Evolutionary conservation across 345 rosid genomes (phyloP), one percentile per base, ranked within the genome.

Genomic region (Pistacia integerrima): DNA sequence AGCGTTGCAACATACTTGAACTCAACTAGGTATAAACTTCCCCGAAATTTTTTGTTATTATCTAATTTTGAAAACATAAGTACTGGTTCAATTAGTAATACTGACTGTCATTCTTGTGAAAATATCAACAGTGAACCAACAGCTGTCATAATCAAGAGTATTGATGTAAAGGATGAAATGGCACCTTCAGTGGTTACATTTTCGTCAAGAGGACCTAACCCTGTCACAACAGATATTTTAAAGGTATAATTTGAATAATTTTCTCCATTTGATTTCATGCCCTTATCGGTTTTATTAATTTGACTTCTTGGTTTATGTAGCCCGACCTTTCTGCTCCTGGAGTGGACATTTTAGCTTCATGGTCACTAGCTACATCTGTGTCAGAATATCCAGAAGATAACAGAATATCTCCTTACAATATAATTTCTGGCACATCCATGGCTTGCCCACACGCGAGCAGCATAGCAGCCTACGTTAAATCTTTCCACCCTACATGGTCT

Each of bases 291-390:
- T 18, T 8, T 13, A 17, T 18, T 22, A 58, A 49, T 67, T 13
- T 33, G 44, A 41, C 69, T 8, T 49, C 8, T 58, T 58, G 30
- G 28, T 17, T 58, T 33, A 41, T 79, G 62, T 87, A 88, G 90
- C 94, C 92, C 13, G 92, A 90, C 70, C 77, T 89, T 7, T 73
- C 87, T 12, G 92, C 91, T 0, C 91, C 90, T 0, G 91, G 91
- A 81, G 80, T 87, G 58, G 80, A 84, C 61, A 88, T 90, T 28
- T 68, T 88, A 10, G 90, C 91, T 11, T 88, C 92, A 0, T 90
- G 85, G 85, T 78, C 89, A 20, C 83, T 54, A 4, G 30, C 44
- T 35, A 9, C 22, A 18, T 3, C 73, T 2, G 72, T 70, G 14
- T 9, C 82, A 2, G 20, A 6, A 64, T 0, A 10, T 7, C 1